Evolutionary conservation across 164 flowering plant genomes (phyloP), one percentile per base, ranked within the genome.

Genomic region (Akebia trifoliata): DNA sequence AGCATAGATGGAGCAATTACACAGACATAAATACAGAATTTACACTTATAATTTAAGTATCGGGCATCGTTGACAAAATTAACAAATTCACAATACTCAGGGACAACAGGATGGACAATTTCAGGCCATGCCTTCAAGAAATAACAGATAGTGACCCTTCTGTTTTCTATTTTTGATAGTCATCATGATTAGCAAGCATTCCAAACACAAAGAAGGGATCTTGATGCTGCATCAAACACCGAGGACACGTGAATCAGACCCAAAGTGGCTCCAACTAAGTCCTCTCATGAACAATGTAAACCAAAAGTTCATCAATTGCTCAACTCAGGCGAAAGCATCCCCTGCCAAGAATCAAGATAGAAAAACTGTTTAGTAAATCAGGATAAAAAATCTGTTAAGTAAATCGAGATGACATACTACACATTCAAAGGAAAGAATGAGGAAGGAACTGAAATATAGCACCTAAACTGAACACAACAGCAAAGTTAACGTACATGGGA

Each of bases 351-450:
- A 44, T 21, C 50, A 44, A 56, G 37, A 10, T 44, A 7, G 11
- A 8, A 28, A 25, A 18, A 31, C 18, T 11, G 14, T 4, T 51
- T 8, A 43, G n/a, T 44, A 30, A 44, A 20, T 30, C 32, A 20
- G 38, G 12, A 43, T 8, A 12, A 26, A 48, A n/a, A 12, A 48
- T 8, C 15, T 26, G 14, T n/a, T 28, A 49, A 49, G 10, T 21
- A 30, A 49, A 29, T 29, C 31, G 18, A n/a, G 4, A n/a, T 49
- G 22, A 24, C 26, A 58, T 58, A 17, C 40, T 47, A 58, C 8
- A 24, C 4, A 8, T 39, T 11, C 46, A 40, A 55, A 22, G 14
- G 43, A 57, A 46, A 11, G 26, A 45, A 21, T 22, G 45, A 10
- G 1, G 32, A 35, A 15, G 26, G 30, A 39, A 12, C 15, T 1